phyloP scores from a whole-genome alignment of 129 eudicot genomes.

The Smallanthus sonchifolius region DNA sequence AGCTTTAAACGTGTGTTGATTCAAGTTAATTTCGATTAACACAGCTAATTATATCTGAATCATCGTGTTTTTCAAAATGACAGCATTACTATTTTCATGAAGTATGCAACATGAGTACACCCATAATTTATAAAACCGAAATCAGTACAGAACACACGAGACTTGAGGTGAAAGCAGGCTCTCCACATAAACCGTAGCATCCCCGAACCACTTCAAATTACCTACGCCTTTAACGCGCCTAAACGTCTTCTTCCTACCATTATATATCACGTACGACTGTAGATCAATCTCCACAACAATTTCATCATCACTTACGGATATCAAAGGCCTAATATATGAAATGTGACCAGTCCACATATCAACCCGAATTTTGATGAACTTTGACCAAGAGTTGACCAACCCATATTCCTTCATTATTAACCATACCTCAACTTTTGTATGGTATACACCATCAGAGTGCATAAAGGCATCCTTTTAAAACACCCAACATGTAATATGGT shows the following conservation, averaged over 20 bases:
- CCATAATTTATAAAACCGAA: neutral
- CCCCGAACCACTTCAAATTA: constrained; percentile 30
- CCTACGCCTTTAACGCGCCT: constrained; percentile 3
- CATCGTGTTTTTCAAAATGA: too few relatives aligned
- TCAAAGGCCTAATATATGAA: constrained; percentile 32
- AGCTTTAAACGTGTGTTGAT: too few relatives aligned
- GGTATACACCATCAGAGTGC: constrained; percentile 16
- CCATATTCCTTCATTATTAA: constrained; percentile 39
- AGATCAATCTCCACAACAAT: constrained; percentile 34
- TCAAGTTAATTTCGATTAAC: too few relatives aligned
- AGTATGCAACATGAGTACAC: neutral
- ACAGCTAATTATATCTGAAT: too few relatives aligned
- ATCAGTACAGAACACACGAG: constrained; percentile 19
- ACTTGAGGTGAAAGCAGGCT: constrained; percentile 33
- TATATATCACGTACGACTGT: constrained; percentile 18
- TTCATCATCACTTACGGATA: constrained; percentile 27
- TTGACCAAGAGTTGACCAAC: constrained; percentile 33
- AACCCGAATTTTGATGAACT: constrained; percentile 23
- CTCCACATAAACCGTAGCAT: constrained; percentile 35
- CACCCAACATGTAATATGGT: constrained; percentile 22
- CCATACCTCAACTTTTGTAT: constrained; percentile 29
- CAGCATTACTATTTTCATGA: neutral
- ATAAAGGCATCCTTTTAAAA: constrained; percentile 22
- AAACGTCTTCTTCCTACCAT: constrained; percentile 20
- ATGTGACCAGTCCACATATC: constrained; percentile 16